Evolutionary conservation across 495 filamentous ascomycete species (phyloP), one percentile per base, ranked within the genome.

Genomic region (Aspergillus ostianus): DNA sequence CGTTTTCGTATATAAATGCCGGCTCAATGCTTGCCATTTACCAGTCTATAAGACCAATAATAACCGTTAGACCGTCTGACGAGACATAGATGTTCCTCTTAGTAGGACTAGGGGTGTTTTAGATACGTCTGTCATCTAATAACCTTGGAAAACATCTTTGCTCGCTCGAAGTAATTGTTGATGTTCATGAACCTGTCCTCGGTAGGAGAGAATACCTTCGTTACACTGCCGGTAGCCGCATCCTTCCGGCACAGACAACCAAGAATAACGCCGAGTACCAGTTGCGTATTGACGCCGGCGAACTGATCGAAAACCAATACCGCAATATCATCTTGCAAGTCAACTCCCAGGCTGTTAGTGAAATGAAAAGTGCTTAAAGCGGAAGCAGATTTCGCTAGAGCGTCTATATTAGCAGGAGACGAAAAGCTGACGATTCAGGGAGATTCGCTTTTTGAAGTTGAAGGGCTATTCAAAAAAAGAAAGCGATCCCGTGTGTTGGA

Each of bases 21-120:
- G 75, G 76, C 55, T 76, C 68, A 53, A 78, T 71, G 48, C 68
- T 72, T 6, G 72, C 57, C 23, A 65, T 69, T 64, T 79, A 70
- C 76, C 75, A 77, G 55, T 79, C 77, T 32, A 80, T 70, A 0
- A 80, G 55, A 29, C 67, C 64, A 3, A 72, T 74, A n/a, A 81
- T 68, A 12, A 69, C 13, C 10, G 74, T 71, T 48, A 71, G 77
- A 13, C 78, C 74, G 3, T 72, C 59, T 20, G 65, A 62, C 41
- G 73, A 77, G 47, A 81, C 70, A 53, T 68, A 78, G 51, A 80
- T 78, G 47, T 80, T 79, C 55, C 75, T 62, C 60, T 72, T 76
- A 49, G 63, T 64, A 26, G 70, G 75, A 0, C 55, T 62, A 48
- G 76, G 71, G 48, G 70, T 65, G 15, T 72, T 54, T 46, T 73